Evolutionary conservation across 176 grass and related monocot genomes (phyloP), one percentile per base, ranked within the genome.

Genomic region (Ananas comosus): DNA sequence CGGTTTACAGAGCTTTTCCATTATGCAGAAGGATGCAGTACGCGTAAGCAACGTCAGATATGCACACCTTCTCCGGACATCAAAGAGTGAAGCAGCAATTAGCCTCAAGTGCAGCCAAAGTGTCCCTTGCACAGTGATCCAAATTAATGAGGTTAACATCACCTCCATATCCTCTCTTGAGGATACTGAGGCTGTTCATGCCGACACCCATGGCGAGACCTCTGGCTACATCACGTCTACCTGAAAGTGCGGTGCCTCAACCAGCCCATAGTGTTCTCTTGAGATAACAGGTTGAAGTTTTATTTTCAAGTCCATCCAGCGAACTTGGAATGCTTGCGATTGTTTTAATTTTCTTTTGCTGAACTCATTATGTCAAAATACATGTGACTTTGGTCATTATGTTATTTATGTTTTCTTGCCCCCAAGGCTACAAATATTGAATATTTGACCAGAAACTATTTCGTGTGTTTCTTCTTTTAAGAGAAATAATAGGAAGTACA

Each of bases 21-120:
- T 48, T 28, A 59, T 82, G 14, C 28, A 96, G 88, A 49, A 61
- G 22, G 68, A 68, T 67, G 80, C 80, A 13, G 85, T 86, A 71
- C 83, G 74, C 11, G 77, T 86, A 80, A 84, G 75, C 2, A 48
- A 91, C 2, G 75, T 77, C 7, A 50, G 13, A 12, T 91, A 81
- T 52, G 72, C 66, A 58, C n/a, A 88, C 50, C 71, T 96, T 49
- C 16, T 64, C 0, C 88, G 85, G 64, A 88, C 87, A 21, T 83
- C 80, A 23, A 67, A 50, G 0, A 1, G 77, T 2, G 67, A 76
- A 42, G 52, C 79, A 0, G 77, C 80, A 28, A 73, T 91, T 67
- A 76, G 70, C 23, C 1, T 96, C 2, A 3, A 71, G 6, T 88
- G 88, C 82, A 88, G 88, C 79, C 11, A 77, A 48, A 63, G 61